Evolutionary conservation across 495 filamentous ascomycete species (phyloP).

Genomic region (Xylaria venustula): DNA sequence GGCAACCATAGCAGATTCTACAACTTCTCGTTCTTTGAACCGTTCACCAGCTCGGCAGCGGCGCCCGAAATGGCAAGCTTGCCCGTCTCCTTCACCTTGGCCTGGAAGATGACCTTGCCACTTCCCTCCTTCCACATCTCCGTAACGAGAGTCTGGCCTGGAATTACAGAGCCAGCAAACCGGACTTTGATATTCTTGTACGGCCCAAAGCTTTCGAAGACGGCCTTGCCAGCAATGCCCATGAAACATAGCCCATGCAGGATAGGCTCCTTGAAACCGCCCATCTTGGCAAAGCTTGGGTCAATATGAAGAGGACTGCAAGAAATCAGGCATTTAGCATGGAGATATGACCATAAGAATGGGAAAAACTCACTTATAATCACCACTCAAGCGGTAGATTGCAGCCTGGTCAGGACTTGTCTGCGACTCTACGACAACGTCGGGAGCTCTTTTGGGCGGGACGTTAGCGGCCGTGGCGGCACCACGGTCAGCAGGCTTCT

Average conservation of each 20-base stretch:
- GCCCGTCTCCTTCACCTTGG: conserved; percentile 92
- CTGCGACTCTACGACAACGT: conserved; percentile 81
- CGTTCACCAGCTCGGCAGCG: conserved; percentile 72
- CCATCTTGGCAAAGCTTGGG: conserved; percentile 89
- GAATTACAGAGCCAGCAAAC: conserved; percentile 89
- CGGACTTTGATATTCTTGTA: conserved; percentile 96
- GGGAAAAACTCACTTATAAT: conserved; percentile 55
- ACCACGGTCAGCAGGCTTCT: conserved; percentile 76
- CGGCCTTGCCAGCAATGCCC: conserved; percentile 85
- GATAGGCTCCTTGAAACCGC: conserved; percentile 93
- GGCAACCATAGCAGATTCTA: neutral
- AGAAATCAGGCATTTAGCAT: neutral
- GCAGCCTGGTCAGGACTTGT: conserved; percentile 94
- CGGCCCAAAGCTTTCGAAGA: conserved; percentile 77
- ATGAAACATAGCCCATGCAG: conserved; percentile 96
- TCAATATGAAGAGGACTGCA: conserved; percentile 90
- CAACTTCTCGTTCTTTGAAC: conserved; percentile 19
- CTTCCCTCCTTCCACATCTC: conserved; percentile 98
- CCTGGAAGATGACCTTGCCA: conserved; percentile 84
- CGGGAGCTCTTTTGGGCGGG: conserved; percentile 72
- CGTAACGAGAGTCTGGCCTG: conserved; percentile 89
- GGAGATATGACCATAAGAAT: neutral
- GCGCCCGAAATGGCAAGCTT: conserved; percentile 88
- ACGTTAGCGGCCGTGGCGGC: conserved; percentile 75
- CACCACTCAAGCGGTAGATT: conserved; percentile 89